Conservation (phyloP, 108 stramenopile genomes). For the Nitzschia putrida region DNA sequence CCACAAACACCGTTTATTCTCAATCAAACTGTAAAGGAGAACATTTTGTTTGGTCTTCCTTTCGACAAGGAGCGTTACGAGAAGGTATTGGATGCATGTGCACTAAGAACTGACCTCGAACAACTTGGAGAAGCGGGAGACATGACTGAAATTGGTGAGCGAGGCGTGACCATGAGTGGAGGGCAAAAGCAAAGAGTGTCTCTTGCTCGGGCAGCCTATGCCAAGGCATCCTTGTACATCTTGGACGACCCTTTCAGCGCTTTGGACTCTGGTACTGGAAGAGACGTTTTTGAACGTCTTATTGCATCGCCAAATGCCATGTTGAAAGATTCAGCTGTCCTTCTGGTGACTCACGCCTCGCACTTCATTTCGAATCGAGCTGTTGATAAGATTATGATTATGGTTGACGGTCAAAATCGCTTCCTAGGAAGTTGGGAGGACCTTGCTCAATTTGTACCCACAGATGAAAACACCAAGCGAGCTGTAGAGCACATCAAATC, state of each 20-base stretch:
- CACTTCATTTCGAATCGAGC: slow-evolving; percentile 61
- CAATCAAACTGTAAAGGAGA: slow-evolving; percentile 85
- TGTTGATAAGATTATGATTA: slow-evolving; percentile 62
- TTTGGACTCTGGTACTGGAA: slow-evolving; percentile 88
- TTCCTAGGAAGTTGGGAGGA: slow-evolving; percentile 48
- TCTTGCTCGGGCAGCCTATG: slow-evolving; percentile 70
- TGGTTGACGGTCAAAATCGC: slow-evolving; percentile 63
- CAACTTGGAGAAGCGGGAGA: slow-evolving; percentile 61
- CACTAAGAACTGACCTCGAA: slow-evolving; percentile 69
- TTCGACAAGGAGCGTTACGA: slow-evolving; percentile 62
- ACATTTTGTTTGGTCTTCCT: slow-evolving; percentile 75
- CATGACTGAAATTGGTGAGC: slow-evolving; percentile 86
- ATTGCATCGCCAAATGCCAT: neutral
- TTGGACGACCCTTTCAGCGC: slow-evolving; percentile 94
- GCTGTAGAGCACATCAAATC: too few relatives aligned
- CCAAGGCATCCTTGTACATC: slow-evolving; percentile 68
- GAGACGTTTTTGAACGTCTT: slow-evolving; percentile 59
- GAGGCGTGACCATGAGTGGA: slow-evolving; percentile 90
- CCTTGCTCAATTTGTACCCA: neutral
- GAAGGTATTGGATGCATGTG: slow-evolving; percentile 72
- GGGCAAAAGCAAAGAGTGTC: slow-evolving; percentile 93
- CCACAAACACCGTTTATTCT: slow-evolving; percentile 91
- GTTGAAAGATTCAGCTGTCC: slow-evolving; percentile 26
- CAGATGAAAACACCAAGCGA: neutral
- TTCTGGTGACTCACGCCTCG: slow-evolving; percentile 94